Evolutionary conservation across 1,139 yeast species (phyloP).

Genomic region (Scheffersomyces cryptocercus): DNA sequence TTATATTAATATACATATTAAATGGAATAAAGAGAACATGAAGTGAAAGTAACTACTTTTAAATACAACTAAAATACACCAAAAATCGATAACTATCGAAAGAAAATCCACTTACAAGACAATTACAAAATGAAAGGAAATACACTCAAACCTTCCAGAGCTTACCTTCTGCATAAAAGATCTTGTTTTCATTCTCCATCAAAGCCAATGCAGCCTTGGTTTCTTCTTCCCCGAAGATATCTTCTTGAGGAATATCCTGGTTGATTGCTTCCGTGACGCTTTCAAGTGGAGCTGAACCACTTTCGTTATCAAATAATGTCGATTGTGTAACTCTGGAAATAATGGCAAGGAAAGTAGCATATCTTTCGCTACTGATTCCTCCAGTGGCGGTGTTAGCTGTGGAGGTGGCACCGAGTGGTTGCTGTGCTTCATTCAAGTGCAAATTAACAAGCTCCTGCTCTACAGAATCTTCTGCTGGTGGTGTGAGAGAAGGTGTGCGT

Average conservation of each 20-base stretch:
- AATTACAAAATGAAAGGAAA: no score
- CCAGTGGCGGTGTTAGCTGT: conserved; percentile 18
- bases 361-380: conserved; percentile 51
- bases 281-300: conserved; percentile 44
- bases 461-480: conserved; percentile 19
- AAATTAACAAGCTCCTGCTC: conserved; percentile 28
- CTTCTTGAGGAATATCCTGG: conserved; percentile 60
- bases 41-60: no score
- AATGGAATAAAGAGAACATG: not conserved
- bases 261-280: conserved; percentile 48
- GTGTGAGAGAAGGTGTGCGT: conserved; percentile 10
- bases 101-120: no score
- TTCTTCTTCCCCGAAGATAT: conserved; percentile 54
- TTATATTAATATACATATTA: conserved; percentile 1
- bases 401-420: conserved; percentile 28
- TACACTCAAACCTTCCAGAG: conserved; percentile 53
- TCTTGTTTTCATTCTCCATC: conserved; percentile 56
- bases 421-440: conserved; percentile 19
- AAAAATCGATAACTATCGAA: no score
- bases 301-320: conserved; percentile 44
- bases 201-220: conserved; percentile 51
- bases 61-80: not conserved
- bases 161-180: conserved; percentile 63
- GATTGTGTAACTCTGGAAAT: conserved; percentile 51
- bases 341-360: conserved; percentile 41